These are phyloP conservation scores for Tolypocladium nubicola DNA, from an alignment of 2,329 filamentous ascomycete genomes.

Conservation along the genomic window DNA sequence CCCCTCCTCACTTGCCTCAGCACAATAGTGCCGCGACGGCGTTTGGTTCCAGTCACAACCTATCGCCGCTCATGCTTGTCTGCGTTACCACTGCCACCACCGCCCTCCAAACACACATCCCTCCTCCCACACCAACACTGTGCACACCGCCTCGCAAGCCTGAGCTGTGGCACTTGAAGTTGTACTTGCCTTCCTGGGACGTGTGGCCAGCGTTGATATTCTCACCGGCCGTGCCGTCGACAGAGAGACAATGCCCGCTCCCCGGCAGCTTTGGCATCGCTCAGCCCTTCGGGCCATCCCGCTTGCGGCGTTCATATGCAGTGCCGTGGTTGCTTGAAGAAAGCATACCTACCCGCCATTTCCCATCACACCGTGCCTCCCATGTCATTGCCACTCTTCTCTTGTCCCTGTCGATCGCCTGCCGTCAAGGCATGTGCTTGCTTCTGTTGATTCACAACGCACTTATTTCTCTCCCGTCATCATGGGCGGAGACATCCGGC, in stretches of 20 bases:
- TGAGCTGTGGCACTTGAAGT: not conserved
- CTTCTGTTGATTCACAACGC: not conserved
- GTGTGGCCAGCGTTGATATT: not conserved
- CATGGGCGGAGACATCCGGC: constrained; percentile 18
- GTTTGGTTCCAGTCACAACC: not conserved
- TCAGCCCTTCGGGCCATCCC: not conserved
- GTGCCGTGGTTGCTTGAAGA: not conserved
- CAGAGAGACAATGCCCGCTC: not conserved
- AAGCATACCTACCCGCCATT: not conserved
- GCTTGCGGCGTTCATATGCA: not conserved
- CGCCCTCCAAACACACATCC: not conserved
- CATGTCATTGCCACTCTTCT: not conserved
- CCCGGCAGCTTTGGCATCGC: not conserved
- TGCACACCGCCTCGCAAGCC: not conserved
- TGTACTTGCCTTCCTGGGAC: not conserved
- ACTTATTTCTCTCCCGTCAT: not conserved
- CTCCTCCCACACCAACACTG: not conserved
- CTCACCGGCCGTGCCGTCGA: not conserved
- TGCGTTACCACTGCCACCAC: not conserved
- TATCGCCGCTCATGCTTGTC: not conserved
- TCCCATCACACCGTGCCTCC: not conserved
- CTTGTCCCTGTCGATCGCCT: not conserved
- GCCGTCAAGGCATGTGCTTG: not conserved
- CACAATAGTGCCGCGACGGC: not conserved
- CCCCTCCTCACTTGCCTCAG: constrained; percentile 2